Evolutionary conservation across 2,329 filamentous ascomycete genomes (phyloP), one percentile per base, ranked within the genome.

Genomic region (Xylaria sp.): DNA sequence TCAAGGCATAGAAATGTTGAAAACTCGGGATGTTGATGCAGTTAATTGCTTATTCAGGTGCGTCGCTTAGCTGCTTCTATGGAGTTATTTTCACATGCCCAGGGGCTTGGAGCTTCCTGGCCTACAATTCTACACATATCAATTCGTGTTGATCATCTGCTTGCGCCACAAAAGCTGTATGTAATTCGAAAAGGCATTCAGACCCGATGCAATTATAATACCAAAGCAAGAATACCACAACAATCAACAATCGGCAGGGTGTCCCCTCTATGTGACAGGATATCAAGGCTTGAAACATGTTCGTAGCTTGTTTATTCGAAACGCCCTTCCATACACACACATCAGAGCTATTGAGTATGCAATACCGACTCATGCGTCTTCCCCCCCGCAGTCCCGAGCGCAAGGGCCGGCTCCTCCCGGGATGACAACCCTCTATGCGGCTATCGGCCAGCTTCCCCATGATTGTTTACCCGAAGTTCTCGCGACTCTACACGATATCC

Each of bases 401-500:
- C 62, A 55, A 64, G 74, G 73, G 71, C 73, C 73, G 18, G 65
- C 48, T 44, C 44, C 50, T 9, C 37, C 37, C 34, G 44, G 46
- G 34, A 62, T 61, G 65, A 57, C 69, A 65, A 66, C 68, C 69
- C 54, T 60, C 68, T 60, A 74, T 72, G 73, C 69, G 58, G 71
- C 74, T 70, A 70, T 68, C 60, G 56, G 56, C 68, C 68, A 69
- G 71, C 69, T 67, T 68, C 74, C 72, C 74, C 69, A 68, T 69
- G 70, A 70, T 67, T 66, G 46, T 68, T 73, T 68, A 72, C 61
- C 75, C 74, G 75, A 77, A 55, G 72, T 71, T 76, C 68, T 72
- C 46, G 64, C 74, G 74, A 66, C 34, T 15, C 54, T 63, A 37
- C 65, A 37, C 13, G 23, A 23, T 12, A 28, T 8, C 34, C 52